Base-by-base conservation (phyloP, 306 rosid species). In the Cicer judaicum region DNA sequence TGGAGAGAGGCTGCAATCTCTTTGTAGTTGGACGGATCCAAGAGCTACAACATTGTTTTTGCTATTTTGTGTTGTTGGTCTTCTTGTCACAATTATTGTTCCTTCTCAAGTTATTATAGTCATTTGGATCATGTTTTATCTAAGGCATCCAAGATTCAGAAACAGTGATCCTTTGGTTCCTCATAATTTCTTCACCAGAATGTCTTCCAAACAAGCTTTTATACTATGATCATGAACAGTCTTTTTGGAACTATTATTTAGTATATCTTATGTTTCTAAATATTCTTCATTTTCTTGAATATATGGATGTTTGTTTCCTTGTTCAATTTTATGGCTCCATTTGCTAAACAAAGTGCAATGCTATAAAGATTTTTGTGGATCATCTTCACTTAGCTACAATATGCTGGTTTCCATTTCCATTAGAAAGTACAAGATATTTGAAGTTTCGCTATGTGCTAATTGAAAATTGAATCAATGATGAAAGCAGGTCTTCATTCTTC, bases 21-120 rank as follows among this genome's bases (percentile, higher is more conserved):
- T 88, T 1, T 10, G 74, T 15, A 81, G 49, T 9, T 88, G 91
- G 87, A 74, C 83, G 66, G 89, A 85, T 84, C 83, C 80, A 61
- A 83, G 81, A 48, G 89, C 87, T 19, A 85, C 87, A 50, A 2
- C 2, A 2, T 8, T 83, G 2, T 83, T 81, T 66, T 49, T 85
- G 42, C 2, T 59, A 8, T 81, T 85, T 16, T 87, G 85, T 66
- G 11, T 36, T 70, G 43, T 66, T 73, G 69, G 74, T 36, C 57
- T 77, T 1, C 42, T 79, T 15, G 80, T 74, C 19, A 47, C 81
- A 53, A 2, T 47, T 1, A 12, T n/a, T 5, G 2, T 70, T 76
- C 82, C 88, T 65, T 9, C 53, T 14, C 16, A 18, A 50, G 4
- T 74, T 9, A 11, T 81, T 63, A 36, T 77, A 44, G 54, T 70